Percentiles rank a stretch among this genome's conserved stretches.
Conservation (phyloP, 2,329 filamentous ascomycete genomes). For the Colletotrichum filicis region DNA sequence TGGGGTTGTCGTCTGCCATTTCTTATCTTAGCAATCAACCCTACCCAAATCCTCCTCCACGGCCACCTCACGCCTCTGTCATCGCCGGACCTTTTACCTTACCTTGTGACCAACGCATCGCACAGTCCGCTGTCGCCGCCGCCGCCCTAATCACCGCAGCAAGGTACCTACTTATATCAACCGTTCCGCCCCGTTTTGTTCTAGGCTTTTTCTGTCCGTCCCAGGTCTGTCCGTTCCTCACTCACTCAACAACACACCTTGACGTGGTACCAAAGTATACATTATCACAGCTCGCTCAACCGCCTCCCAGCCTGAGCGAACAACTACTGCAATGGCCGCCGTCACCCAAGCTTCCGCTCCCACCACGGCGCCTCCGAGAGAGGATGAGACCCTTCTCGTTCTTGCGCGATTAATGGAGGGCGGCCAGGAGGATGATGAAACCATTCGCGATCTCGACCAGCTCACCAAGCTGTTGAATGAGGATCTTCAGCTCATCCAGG, state of each 20-base stretch:
- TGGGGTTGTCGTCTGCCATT: constrained; percentile 18
- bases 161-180: constrained; percentile 31
- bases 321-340: constrained; percentile 45
- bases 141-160: constrained; percentile 18
- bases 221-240: constrained; percentile 32
- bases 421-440: constrained; percentile 83
- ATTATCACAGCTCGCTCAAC: constrained; percentile 9
- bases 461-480: constrained; percentile 70
- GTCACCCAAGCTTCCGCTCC: constrained; percentile 45
- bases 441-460: constrained; percentile 66
- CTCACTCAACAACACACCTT: constrained; percentile 11
- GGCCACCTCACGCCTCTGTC: constrained; percentile 17
- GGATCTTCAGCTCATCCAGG: constrained; percentile 53
- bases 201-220: constrained; percentile 21
- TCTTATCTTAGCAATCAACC: constrained; percentile 32
- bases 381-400: constrained; percentile 79
- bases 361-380: constrained; percentile 48
- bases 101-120: constrained; percentile 30
- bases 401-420: constrained; percentile 92
- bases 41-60: constrained; percentile 20
- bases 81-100: constrained; percentile 24
- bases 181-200: constrained; percentile 22
- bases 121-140: constrained; percentile 27
- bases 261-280: constrained; percentile 19
- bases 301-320: constrained; percentile 5